Evolutionary conservation across 2,329 filamentous ascomycete species (phyloP).

Genomic region (Xylaria sp.): DNA sequence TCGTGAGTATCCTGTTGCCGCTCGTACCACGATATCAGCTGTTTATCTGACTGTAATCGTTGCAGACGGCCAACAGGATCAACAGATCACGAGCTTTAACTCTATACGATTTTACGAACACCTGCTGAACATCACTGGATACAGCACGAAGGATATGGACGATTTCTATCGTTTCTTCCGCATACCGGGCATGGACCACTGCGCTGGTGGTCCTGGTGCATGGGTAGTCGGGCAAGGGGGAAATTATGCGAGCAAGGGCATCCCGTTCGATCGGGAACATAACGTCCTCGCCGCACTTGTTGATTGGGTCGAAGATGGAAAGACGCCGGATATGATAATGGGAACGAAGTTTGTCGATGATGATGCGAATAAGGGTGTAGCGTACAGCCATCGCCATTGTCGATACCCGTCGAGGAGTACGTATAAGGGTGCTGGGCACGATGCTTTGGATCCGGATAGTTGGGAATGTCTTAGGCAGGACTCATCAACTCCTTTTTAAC

Average conservation of each 20-base stretch:
- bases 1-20: neutral
- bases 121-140: conserved; percentile 44
- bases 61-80: conserved; percentile 45
- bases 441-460: conserved; percentile 31
- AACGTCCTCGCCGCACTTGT: conserved; percentile 53
- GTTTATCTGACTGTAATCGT: conserved; percentile 41
- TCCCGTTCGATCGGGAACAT: conserved; percentile 39
- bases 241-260: conserved; percentile 16
- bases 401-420: conserved; percentile 39
- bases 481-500: too few species aligned
- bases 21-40: neutral
- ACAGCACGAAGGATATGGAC: conserved; percentile 38
- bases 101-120: conserved; percentile 51
- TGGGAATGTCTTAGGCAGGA: conserved; percentile 32
- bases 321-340: conserved; percentile 44
- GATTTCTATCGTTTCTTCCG: conserved; percentile 48
- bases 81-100: conserved; percentile 48
- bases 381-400: conserved; percentile 40
- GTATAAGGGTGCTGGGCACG: conserved; percentile 32
- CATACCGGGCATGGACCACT: conserved; percentile 53
- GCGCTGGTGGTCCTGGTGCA: conserved; percentile 50
- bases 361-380: conserved; percentile 27
- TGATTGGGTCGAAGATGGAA: conserved; percentile 49
- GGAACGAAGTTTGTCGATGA: conserved; percentile 41
- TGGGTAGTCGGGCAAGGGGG: conserved; percentile 35